A percentile compares a stretch with the other conserved stretches of the same genome.
Evolutionary conservation across 2,329 filamentous ascomycete genomes (phyloP).

Genomic region (Aspergillus ochraceus): DNA sequence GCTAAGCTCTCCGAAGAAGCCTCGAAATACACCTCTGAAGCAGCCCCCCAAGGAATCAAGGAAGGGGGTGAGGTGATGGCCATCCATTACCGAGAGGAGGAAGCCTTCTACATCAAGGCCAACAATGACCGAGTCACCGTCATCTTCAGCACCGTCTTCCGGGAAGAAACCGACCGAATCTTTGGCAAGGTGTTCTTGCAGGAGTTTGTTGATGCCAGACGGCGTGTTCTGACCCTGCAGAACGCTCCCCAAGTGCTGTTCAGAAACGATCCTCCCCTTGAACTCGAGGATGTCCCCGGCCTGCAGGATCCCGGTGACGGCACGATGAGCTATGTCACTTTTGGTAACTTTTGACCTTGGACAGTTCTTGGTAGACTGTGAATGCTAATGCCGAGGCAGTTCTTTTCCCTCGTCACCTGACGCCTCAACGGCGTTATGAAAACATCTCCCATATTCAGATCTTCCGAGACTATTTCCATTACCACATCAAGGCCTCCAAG

Average conservation of each 20-base stretch:
- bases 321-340: constrained; percentile 96
- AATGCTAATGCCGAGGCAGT: constrained; percentile 54
- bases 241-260: constrained; percentile 98
- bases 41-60: constrained; percentile 82
- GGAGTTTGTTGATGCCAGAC: constrained; percentile 95
- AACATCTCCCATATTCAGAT: constrained; percentile 99
- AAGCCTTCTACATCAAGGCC: constrained; percentile 98
- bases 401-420: constrained; percentile 92
- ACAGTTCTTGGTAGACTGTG: neutral
- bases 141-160: constrained; percentile 97
- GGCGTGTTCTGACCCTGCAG: constrained; percentile 78
- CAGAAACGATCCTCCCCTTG: constrained; percentile 88
- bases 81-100: constrained; percentile 97
- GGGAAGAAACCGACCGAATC: constrained; percentile 94
- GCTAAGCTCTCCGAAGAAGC: constrained; percentile 83
- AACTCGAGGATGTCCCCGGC: constrained; percentile 84
- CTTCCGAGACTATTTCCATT: constrained; percentile 99
- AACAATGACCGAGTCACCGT: constrained; percentile 96
- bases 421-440: constrained; percentile 83
- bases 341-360: constrained; percentile 61
- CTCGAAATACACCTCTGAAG: constrained; percentile 88
- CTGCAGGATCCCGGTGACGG: constrained; percentile 72
- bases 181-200: constrained; percentile 98
- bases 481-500: constrained; percentile 99
- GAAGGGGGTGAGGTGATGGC: constrained; percentile 93